Conservation (phyloP, 2,329 filamentous ascomycete genomes). For the Coleophoma eucalyptorum region DNA sequence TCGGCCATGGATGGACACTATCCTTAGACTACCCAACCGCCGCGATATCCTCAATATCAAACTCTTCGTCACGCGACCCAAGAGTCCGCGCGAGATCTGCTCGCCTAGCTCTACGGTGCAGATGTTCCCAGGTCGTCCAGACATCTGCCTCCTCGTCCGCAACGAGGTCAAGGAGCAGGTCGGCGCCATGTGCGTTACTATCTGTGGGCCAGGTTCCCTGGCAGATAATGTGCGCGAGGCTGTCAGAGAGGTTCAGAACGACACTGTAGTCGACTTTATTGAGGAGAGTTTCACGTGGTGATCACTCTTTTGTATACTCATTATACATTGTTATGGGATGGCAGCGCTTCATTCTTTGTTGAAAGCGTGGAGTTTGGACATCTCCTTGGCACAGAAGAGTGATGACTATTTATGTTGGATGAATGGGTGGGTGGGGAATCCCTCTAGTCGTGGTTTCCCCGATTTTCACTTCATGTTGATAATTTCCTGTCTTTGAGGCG, state of each 20-base stretch:
- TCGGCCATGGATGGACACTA: slow-evolving; percentile 72
- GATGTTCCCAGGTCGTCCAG: slow-evolving; percentile 88
- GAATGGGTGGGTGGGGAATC: too few species aligned
- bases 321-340: too few species aligned
- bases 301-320: not conserved
- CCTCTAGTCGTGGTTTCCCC: too few species aligned
- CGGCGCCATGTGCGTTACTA: slow-evolving; percentile 84
- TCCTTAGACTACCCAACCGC: slow-evolving; percentile 76
- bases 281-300: slow-evolving; percentile 69
- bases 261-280: slow-evolving; percentile 65
- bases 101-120: slow-evolving; percentile 77
- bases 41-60: slow-evolving; percentile 81
- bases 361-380: too few species aligned
- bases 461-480: too few species aligned
- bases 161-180: slow-evolving; percentile 79
- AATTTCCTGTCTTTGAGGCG: too few species aligned
- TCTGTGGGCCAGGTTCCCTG: slow-evolving; percentile 72
- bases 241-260: slow-evolving; percentile 59
- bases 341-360: too few species aligned
- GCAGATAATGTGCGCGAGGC: slow-evolving; percentile 73
- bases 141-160: slow-evolving; percentile 72
- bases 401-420: too few species aligned
- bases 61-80: slow-evolving; percentile 86
- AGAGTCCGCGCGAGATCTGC: slow-evolving; percentile 71
- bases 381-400: too few species aligned